Evolutionary conservation across 2,329 filamentous ascomycete genomes (phyloP).

Genomic region (Aspergillus hortae): DNA sequence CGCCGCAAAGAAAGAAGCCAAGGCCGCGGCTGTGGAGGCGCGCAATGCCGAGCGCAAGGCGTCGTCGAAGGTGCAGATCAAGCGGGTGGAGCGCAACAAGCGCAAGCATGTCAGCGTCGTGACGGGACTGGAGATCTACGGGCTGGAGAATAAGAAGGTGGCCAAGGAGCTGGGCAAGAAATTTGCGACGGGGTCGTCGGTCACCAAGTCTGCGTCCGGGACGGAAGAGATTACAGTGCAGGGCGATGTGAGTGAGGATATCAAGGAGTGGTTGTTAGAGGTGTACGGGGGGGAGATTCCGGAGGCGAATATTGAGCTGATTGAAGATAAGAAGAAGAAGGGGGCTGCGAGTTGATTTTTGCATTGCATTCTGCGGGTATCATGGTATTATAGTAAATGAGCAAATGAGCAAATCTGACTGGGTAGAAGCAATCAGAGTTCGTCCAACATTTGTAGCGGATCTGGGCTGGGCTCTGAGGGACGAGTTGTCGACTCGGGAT

Average conservation of each 20-base stretch:
- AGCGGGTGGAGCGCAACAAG: slow-evolving; percentile 97
- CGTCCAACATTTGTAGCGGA: slow-evolving; percentile 26
- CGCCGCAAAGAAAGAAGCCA: slow-evolving; percentile 92
- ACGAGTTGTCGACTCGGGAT: neutral
- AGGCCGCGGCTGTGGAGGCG: slow-evolving; percentile 81
- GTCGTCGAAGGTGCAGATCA: slow-evolving; percentile 80
- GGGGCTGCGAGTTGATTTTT: slow-evolving; percentile 23
- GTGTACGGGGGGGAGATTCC: slow-evolving; percentile 81
- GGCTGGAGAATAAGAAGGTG: slow-evolving; percentile 89
- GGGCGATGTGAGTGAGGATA: slow-evolving; percentile 92
- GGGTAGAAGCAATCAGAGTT: slow-evolving; percentile 19
- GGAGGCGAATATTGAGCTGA: slow-evolving; percentile 88
- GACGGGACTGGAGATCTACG: slow-evolving; percentile 85
- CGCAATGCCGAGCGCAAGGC: slow-evolving; percentile 80
- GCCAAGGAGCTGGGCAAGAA: slow-evolving; percentile 98
- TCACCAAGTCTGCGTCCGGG: slow-evolving; percentile 81
- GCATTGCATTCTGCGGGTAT: neutral
- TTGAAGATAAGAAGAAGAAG: slow-evolving; percentile 97
- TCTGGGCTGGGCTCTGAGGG: slow-evolving; percentile 15
- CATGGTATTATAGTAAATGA: too few relatives aligned
- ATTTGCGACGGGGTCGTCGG: slow-evolving; percentile 89
- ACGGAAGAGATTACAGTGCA: slow-evolving; percentile 97
- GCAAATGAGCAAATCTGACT: too few relatives aligned
- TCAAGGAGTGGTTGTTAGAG: slow-evolving; percentile 85
- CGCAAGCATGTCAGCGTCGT: slow-evolving; percentile 94